Conservation (phyloP, 306 rosid species). For the Ormosia semicastrata region DNA sequence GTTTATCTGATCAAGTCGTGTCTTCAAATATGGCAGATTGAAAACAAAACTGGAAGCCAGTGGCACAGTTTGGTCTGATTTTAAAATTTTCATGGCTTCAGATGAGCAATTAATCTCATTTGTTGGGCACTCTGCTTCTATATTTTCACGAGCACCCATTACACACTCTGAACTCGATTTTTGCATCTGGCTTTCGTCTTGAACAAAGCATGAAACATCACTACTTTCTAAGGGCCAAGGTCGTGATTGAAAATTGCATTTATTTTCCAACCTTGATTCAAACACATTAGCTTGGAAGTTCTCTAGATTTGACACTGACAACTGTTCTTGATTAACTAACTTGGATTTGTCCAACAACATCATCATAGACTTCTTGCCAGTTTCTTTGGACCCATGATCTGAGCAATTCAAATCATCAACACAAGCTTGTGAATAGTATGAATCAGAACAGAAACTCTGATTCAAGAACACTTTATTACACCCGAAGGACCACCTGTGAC, state of each 20-base stretch:
- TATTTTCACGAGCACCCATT: neutral
- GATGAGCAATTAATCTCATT: conserved; percentile 4
- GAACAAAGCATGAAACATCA: conserved; percentile 19
- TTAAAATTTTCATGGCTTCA: neutral
- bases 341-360: conserved; percentile 19
- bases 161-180: neutral
- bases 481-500: neutral
- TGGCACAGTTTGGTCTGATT: conserved; percentile 21
- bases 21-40: conserved; percentile 46
- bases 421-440: neutral
- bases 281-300: neutral
- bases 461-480: conserved; percentile 1
- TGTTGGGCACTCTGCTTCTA: neutral
- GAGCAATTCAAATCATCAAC: conserved; percentile 21
- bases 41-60: conserved; percentile 32
- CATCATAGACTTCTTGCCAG: neutral
- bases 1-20: conserved; percentile 40
- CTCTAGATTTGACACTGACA: conserved; percentile 1
- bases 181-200: conserved; percentile 13
- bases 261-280: conserved; percentile 6
- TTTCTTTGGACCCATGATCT: conserved; percentile 4
- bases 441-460: conserved; percentile 9
- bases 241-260: neutral
- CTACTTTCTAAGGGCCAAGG: neutral
- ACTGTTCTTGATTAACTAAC: neutral